Evolutionary conservation across 2,329 filamentous ascomycete species (phyloP), one percentile per base, ranked within the genome.

Genomic region (Fusarium temperatum): DNA sequence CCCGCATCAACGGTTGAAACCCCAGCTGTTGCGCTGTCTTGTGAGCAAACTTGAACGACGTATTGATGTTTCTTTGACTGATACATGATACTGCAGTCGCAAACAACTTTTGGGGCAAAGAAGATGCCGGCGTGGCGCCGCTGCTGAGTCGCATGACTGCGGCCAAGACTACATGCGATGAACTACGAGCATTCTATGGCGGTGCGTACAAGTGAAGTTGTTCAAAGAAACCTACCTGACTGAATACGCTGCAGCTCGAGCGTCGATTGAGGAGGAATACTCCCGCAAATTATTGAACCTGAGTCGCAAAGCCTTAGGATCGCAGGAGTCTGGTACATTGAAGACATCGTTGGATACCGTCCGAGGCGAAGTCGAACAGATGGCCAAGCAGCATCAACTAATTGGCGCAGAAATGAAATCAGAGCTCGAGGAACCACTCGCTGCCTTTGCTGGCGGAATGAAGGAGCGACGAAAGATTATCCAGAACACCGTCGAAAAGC

Each of bases 21-120:
- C 77, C 91, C 91, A 76, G 88, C 89, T 59, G 91, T 93, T 78
- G 86, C 90, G 77, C 85, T 93, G 80, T 93, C 91, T 53, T 93
- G 91, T 93, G 85, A 79, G 87, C 63, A 63, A 54, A 47, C 45
- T 42, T 17, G 42, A 30, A 32, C 36, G 48, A 17, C 24, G 18
- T 24, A 44, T 54, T 14, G 22, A 24, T 20, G 38, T 9, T 17
- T 18, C 38, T 24, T 28, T 56, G 18, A 35, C 79, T 80, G 60
- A 79, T 69, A 38, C 26, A 54, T 54, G 38, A 32, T 47, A 39
- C 41, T 45, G 6, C 57, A 95, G 95, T 99, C 86, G 96, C 96
- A 79, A 99, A 99, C 86, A 99, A 99, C 83, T 99, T 99, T 84
- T 99, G 96, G 96, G 96, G 96, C 74, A 98, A 97, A 87, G 96